These are phyloP conservation scores for Leptographium wingfieldii DNA, from an alignment of 2,329 filamentous ascomycete genomes.

Conservation along the genomic window DNA sequence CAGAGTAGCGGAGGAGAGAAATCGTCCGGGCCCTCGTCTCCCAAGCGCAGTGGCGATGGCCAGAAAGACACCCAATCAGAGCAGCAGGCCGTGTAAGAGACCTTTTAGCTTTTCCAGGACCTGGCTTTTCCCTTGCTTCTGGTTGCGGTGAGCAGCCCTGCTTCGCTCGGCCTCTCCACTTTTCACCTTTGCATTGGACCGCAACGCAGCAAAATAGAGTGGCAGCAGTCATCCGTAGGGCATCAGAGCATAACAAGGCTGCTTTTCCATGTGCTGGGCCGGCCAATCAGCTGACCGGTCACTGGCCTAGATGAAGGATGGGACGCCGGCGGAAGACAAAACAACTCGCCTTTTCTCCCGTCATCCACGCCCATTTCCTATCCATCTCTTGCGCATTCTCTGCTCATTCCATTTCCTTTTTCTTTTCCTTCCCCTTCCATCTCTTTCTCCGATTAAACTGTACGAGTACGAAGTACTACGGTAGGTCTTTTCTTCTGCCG, in stretches of 20 bases:
- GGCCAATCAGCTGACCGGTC: neutral
- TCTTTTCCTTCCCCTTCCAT: neutral
- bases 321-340: neutral
- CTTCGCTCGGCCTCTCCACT: neutral
- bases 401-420: neutral
- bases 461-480: neutral
- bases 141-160: neutral
- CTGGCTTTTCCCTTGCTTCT: neutral
- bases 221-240: neutral
- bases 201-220: slow-evolving; percentile 1
- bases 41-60: neutral
- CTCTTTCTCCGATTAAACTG: neutral
- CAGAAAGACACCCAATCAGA: neutral
- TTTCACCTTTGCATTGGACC: slow-evolving; percentile 1
- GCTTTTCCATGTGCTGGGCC: neutral
- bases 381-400: neutral
- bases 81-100: neutral
- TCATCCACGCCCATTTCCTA: neutral
- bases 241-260: slow-evolving; percentile 2
- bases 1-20: neutral
- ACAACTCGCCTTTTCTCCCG: neutral
- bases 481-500: neutral
- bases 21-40: neutral
- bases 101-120: neutral
- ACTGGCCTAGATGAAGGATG: neutral